Percentiles rank a stretch among this genome's conserved stretches.
These are phyloP conservation scores for Globisporangium cystogenes DNA, from an alignment of 352 stramenopile genomes.

Conservation along the genomic window DNA sequence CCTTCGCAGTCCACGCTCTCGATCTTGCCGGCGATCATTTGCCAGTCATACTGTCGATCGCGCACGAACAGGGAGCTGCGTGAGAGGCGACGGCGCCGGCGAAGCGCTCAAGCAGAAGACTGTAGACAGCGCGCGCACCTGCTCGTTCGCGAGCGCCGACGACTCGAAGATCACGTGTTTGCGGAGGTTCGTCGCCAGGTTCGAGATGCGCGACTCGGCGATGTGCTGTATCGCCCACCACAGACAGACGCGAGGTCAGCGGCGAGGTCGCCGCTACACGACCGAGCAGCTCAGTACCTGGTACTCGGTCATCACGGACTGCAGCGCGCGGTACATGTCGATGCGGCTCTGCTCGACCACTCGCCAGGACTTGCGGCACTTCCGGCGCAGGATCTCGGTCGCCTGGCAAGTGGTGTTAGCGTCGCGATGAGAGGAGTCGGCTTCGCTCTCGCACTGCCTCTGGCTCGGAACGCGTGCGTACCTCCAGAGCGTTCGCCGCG, in stretches of 20 bases:
- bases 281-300: slow-evolving; percentile 30
- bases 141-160: slow-evolving; percentile 71
- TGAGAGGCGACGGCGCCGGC: not conserved
- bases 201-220: slow-evolving; percentile 65
- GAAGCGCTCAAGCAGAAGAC: not conserved
- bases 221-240: slow-evolving; percentile 45
- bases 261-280: no score
- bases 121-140: slow-evolving; percentile 28
- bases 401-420: slow-evolving; percentile 21
- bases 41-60: slow-evolving; percentile 84
- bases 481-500: slow-evolving; percentile 55
- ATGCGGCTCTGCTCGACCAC: slow-evolving; percentile 55
- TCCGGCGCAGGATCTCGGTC: slow-evolving; percentile 51
- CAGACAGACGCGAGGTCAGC: not conserved
- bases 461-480: slow-evolving; percentile 11
- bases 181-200: slow-evolving; percentile 64
- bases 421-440: not conserved
- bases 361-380: slow-evolving; percentile 60
- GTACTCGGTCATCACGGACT: slow-evolving; percentile 74
- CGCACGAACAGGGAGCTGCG: not conserved
- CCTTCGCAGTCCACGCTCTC: slow-evolving; percentile 64
- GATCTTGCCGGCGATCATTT: slow-evolving; percentile 68
- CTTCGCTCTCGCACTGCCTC: not conserved
- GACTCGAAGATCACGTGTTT: slow-evolving; percentile 84
- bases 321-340: slow-evolving; percentile 60